A percentile compares a stretch with the other conserved stretches of the same genome.
These are phyloP conservation scores for Eimeria zaria DNA, from an alignment of 169 alveolate genomes.

Conservation along the genomic window DNA sequence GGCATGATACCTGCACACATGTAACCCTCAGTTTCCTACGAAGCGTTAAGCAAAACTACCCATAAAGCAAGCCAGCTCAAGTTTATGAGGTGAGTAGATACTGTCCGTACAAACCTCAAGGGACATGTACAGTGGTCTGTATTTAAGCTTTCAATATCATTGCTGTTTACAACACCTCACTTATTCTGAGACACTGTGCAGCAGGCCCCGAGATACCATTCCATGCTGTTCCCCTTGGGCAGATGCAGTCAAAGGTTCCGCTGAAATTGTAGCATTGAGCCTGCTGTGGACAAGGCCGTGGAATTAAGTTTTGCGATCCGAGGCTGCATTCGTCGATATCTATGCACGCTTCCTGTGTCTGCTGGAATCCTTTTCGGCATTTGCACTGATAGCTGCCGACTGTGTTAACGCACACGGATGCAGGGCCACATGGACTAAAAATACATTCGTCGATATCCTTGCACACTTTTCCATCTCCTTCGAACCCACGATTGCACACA, in stretches of 20 bases:
- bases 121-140: neutral
- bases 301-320: constrained; percentile 19
- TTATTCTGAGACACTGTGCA: constrained; percentile 82
- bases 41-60: neutral
- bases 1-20: neutral
- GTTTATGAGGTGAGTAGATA: neutral
- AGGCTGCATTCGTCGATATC: constrained; percentile 81
- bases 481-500: constrained; percentile 82
- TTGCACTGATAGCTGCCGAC: constrained; percentile 85
- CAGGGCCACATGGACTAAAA: constrained; percentile 86
- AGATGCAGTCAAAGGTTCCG: constrained; percentile 86
- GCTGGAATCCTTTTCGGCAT: constrained; percentile 85
- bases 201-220: constrained; percentile 73
- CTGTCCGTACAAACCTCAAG: neutral
- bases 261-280: constrained; percentile 84
- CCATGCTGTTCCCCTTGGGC: constrained; percentile 83
- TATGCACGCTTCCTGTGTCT: constrained; percentile 80
- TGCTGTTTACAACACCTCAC: constrained; percentile 22
- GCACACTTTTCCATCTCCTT: constrained; percentile 83
- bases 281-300: constrained; percentile 78
- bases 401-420: constrained; percentile 85
- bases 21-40: neutral
- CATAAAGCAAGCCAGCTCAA: neutral
- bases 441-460: constrained; percentile 86
- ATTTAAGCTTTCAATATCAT: neutral